Conservation (phyloP, 2,329 filamentous ascomycete genomes). For the Diaporthe longicolla region DNA sequence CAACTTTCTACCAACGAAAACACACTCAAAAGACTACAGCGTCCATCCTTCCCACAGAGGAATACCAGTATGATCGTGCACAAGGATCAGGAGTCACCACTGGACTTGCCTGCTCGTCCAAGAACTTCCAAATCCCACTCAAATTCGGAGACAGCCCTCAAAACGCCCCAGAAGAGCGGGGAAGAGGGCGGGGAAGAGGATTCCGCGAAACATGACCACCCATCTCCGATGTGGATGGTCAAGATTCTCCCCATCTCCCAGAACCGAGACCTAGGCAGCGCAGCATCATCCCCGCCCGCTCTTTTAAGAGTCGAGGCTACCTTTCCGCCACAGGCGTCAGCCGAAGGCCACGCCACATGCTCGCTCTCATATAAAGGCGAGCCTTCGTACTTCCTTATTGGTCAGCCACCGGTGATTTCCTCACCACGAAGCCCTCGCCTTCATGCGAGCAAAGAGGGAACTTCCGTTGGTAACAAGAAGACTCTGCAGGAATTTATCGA, state of each 20-base stretch:
- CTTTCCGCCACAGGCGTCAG: constrained; percentile 21
- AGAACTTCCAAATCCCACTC: background rate
- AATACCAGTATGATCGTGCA: constrained; percentile 19
- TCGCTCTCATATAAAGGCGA: constrained; percentile 3
- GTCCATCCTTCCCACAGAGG: constrained; percentile 6
- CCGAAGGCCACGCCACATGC: background rate
- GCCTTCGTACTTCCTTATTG: constrained; percentile 29
- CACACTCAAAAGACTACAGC: background rate
- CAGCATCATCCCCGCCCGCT: background rate
- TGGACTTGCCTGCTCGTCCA: background rate
- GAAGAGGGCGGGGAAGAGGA: background rate
- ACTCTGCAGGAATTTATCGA: constrained; percentile 25
- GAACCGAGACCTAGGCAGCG: background rate
- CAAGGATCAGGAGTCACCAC: background rate
- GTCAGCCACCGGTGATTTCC: background rate
- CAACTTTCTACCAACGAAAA: background rate
- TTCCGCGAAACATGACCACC: background rate
- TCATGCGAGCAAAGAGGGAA: background rate
- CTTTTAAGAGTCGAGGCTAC: constrained; percentile 31
- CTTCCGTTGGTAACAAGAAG: background rate
- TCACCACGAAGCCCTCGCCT: background rate
- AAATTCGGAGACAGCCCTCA: background rate
- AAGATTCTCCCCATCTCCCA: constrained; percentile 23
- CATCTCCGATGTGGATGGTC: constrained; percentile 20
- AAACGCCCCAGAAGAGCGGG: background rate